Conservation (phyloP, 1,284 basidiomycete genomes). For the Caloboletus inedulis region DNA sequence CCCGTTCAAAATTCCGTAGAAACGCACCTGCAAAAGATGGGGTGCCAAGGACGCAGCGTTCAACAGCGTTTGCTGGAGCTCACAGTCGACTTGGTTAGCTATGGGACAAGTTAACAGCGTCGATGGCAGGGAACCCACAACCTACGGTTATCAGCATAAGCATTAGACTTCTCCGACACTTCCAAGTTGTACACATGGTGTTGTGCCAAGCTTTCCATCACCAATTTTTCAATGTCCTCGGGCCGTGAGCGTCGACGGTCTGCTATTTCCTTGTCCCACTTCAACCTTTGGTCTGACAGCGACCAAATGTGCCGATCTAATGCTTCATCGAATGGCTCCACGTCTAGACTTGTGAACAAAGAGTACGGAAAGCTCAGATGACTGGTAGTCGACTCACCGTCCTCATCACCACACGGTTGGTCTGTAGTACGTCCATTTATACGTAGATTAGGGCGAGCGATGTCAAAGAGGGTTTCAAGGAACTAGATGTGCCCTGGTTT, state of each 20-base stretch:
- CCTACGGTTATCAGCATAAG: slow-evolving; percentile 13
- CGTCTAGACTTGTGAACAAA: slow-evolving; percentile 42
- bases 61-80: slow-evolving; percentile 15
- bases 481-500: slow-evolving; percentile 40
- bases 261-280: slow-evolving; percentile 66
- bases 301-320: slow-evolving; percentile 73
- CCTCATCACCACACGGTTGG: slow-evolving; percentile 40
- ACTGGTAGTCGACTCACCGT: slow-evolving; percentile 38
- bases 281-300: slow-evolving; percentile 60
- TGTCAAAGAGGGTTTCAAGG: slow-evolving; percentile 57
- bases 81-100: slow-evolving; percentile 16
- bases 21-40: slow-evolving; percentile 51
- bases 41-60: slow-evolving; percentile 38
- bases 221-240: slow-evolving; percentile 44
- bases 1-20: neutral
- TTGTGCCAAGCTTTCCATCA: slow-evolving; percentile 31
- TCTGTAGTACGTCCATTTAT: slow-evolving; percentile 79
- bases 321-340: slow-evolving; percentile 77
- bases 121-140: neutral
- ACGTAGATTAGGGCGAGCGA: slow-evolving; percentile 67
- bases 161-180: neutral
- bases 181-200: slow-evolving; percentile 16
- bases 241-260: slow-evolving; percentile 59
- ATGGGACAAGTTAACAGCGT: slow-evolving; percentile 7
- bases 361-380: neutral